Percentiles rank a stretch among this genome's conserved stretches.
Conservation (phyloP, 1,284 basidiomycete species). For the Sporisorium reilianum region DNA sequence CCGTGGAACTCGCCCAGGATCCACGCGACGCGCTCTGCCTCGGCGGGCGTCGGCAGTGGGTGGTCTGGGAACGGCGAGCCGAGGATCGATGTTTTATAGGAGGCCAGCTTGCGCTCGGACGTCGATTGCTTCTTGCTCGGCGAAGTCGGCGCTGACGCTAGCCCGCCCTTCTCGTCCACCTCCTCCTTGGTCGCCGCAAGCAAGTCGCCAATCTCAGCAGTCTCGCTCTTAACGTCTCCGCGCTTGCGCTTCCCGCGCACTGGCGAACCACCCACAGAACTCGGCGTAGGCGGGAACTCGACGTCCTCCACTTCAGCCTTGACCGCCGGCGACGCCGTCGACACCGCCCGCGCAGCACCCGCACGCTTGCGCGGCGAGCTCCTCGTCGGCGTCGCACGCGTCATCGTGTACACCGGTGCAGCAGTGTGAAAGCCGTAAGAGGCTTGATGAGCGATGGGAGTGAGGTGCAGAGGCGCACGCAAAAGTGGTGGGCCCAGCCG, state of each 20-base stretch:
- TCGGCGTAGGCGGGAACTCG: slow-evolving; percentile 16
- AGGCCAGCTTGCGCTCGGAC: slow-evolving; percentile 51
- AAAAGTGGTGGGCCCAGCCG: slow-evolving; percentile 11
- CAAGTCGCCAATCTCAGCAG: slow-evolving; percentile 14
- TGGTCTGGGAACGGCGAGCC: slow-evolving; percentile 55
- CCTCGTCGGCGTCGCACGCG: slow-evolving; percentile 8
- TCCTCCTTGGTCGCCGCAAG: slow-evolving; percentile 15
- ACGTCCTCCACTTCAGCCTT: slow-evolving; percentile 14
- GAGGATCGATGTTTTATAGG: slow-evolving; percentile 45
- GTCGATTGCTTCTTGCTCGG: slow-evolving; percentile 32
- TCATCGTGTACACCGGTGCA: no score
- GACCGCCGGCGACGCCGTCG: slow-evolving; percentile 18
- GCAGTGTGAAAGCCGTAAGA: neutral
- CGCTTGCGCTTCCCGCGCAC: slow-evolving; percentile 16
- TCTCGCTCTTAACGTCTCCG: slow-evolving; percentile 16
- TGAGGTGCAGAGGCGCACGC: neutral
- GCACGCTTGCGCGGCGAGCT: slow-evolving; percentile 11
- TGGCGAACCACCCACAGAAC: slow-evolving; percentile 3
- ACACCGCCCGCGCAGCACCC: neutral
- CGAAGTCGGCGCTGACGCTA: neutral
- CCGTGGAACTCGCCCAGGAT: slow-evolving; percentile 60
- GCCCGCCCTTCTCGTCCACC: neutral
- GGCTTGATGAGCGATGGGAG: no score
- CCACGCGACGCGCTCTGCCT: slow-evolving; percentile 59
- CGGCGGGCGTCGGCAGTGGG: slow-evolving; percentile 48